Evolutionary conservation across 2,329 filamentous ascomycete genomes (phyloP).

Genomic region (Zelopaecilomyces penicillatus): DNA sequence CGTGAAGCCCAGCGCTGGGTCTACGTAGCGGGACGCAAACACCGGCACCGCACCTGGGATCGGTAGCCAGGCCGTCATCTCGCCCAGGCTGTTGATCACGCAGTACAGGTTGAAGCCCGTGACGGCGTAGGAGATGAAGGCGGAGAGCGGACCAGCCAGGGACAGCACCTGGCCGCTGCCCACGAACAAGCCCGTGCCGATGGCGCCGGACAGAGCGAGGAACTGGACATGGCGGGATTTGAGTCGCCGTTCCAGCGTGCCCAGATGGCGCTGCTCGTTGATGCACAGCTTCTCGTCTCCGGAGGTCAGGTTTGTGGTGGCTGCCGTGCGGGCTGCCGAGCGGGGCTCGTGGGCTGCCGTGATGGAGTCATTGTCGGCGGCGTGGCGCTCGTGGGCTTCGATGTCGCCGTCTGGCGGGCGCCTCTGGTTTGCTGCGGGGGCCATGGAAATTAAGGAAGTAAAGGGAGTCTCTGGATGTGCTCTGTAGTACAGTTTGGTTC

Average conservation of each 20-base stretch:
- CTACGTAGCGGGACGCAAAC: conserved; percentile 40
- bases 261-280: conserved; percentile 22
- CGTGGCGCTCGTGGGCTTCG: neutral
- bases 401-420: neutral
- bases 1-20: conserved; percentile 37
- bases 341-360: neutral
- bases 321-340: neutral
- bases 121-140: conserved; percentile 32
- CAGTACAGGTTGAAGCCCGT: conserved; percentile 41
- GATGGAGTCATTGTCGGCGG: neutral
- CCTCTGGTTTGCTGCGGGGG: no score
- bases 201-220: conserved; percentile 32
- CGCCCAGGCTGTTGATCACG: conserved; percentile 41
- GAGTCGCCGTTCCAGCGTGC: conserved; percentile 28
- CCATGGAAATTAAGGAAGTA: no score
- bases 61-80: conserved; percentile 55
- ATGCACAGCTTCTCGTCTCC: no score
- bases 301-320: conserved; percentile 3
- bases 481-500: no score
- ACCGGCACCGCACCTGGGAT: conserved; percentile 44
- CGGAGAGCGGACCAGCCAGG: conserved; percentile 32
- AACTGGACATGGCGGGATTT: conserved; percentile 35
- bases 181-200: conserved; percentile 37
- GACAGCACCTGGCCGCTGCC: conserved; percentile 35
- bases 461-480: no score